Conservation (phyloP, 768 basidiomycete genomes). For the Coprinellus micaceus region DNA sequence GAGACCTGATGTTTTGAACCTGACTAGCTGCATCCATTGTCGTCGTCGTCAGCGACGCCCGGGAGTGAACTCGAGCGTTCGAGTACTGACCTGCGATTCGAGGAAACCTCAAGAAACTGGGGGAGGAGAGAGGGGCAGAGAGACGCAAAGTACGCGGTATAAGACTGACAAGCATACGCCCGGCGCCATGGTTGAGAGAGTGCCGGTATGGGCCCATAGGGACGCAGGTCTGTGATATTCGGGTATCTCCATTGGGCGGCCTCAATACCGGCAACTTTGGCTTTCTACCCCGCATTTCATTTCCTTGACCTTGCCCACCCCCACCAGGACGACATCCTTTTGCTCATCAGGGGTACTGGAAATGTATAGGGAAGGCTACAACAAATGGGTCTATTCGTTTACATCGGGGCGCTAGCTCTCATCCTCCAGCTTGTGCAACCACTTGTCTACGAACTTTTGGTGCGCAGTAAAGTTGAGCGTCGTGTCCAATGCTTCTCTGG, state of each 20-base stretch:
- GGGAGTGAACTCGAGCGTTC: no score
- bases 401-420: slow-evolving; percentile 25
- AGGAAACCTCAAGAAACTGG: not conserved
- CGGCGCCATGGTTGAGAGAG: not conserved
- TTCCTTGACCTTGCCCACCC: not conserved
- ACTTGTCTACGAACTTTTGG: slow-evolving; percentile 66
- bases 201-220: no score
- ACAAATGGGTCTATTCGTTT: no score
- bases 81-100: no score
- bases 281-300: not conserved
- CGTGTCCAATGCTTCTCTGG: slow-evolving; percentile 53
- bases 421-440: slow-evolving; percentile 50
- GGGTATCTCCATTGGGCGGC: not conserved
- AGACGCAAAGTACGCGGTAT: not conserved
- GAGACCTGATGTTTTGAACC: not conserved
- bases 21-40: not conserved
- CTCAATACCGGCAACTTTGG: not conserved
- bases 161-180: slow-evolving; percentile 1
- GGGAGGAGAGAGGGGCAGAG: not conserved
- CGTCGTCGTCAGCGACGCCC: no score
- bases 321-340: not conserved
- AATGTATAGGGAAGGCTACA: no score
- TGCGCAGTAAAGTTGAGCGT: slow-evolving; percentile 65
- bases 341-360: no score
- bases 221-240: slow-evolving; percentile 6